Percentiles rank a stretch among this genome's conserved stretches.
These are phyloP conservation scores for Rhodotorula sp. DNA, from an alignment of 1,284 basidiomycete species.

Conservation along the genomic window DNA sequence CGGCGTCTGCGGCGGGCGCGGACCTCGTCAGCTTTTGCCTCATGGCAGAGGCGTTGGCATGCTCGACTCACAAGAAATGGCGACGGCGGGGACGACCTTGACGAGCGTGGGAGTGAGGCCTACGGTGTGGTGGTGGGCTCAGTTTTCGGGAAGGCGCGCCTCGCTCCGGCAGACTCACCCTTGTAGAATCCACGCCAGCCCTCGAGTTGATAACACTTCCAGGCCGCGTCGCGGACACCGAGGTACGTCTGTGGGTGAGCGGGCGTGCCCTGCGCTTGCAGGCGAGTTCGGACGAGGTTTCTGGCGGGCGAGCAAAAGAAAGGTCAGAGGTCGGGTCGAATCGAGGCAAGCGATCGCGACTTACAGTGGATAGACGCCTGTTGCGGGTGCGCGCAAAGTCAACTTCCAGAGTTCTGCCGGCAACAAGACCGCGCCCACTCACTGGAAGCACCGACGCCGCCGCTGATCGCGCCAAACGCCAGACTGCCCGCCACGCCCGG, in stretches of 20 bases:
- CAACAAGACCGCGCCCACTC: slow-evolving; percentile 41
- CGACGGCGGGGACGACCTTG: slow-evolving; percentile 87
- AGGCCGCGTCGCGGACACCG: slow-evolving; percentile 80
- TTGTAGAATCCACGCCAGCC: slow-evolving; percentile 95
- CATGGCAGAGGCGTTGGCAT: too few relatives aligned
- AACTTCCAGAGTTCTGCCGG: background rate
- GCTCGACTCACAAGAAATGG: slow-evolving; percentile 63
- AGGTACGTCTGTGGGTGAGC: slow-evolving; percentile 86
- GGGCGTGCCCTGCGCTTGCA: slow-evolving; percentile 92
- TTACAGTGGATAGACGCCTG: slow-evolving; percentile 70
- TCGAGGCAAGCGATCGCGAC: background rate
- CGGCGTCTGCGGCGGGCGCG: slow-evolving; percentile 18
- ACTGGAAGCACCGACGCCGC: slow-evolving; percentile 51
- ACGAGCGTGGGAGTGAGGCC: slow-evolving; percentile 38
- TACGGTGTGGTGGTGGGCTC: background rate
- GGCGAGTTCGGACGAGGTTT: slow-evolving; percentile 87
- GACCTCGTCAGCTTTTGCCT: background rate
- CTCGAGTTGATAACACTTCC: slow-evolving; percentile 77
- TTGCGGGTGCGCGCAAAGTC: too few relatives aligned
- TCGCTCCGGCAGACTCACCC: slow-evolving; percentile 60
- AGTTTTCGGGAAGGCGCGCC: slow-evolving; percentile 51
- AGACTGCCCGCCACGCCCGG: slow-evolving; percentile 50
- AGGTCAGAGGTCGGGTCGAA: background rate
- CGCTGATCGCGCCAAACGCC: slow-evolving; percentile 50
- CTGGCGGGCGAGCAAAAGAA: slow-evolving; percentile 52